Evolutionary conservation across 31 red algal genomes (phyloP), one percentile per base, ranked within the genome.

Genomic region (Porphyra umbilicalis): DNA sequence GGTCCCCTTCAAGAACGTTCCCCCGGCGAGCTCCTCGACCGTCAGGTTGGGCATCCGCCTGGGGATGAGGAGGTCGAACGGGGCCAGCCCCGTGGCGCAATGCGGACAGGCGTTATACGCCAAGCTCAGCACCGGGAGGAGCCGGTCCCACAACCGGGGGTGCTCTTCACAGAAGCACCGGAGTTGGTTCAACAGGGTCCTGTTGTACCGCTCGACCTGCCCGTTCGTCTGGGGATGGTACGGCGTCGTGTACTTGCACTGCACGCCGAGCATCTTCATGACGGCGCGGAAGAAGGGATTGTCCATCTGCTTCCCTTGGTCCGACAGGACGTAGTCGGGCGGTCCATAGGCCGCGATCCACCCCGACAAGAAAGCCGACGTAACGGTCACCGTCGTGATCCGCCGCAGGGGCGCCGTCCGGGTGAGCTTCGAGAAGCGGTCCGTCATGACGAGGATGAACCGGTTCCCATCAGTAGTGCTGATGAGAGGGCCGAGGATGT

Each of bases 401-500:
- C 42, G 13, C 18, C 14, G 38, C 8, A 86, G 40, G 8, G 83
- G 83, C 6, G 79, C 74, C 25, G 57, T 33, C 8, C 83, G 44
- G 30, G 75, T 79, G 5, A 85, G 31, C 34, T 85, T 85, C 8
- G 44, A 78, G 34, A 79, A 90, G 29, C 77, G 34, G 67, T 90
- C 78, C 8, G 75, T 40, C 76, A 82, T 90, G 38, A 85, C 83
- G 10, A 85, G 33, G 0, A 90, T 30, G 57, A 74, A 84, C 6
- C 77, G 42, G 30, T 85, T 85, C 39, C 39, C 39, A 8, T 8
- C 13, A 13, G 39, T 13, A 8, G 39, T 42, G 8, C 13, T 8
- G 9, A 13, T 8, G 8, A 42, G 13, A 8, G 39, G 39, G 39
- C 39, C 39, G 39, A 42, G 39, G 13, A 42, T 8, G 39, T 42